Evolutionary conservation across 2,329 filamentous ascomycete genomes (phyloP).

Genomic region (Sporothrix brunneoviolacea): DNA sequence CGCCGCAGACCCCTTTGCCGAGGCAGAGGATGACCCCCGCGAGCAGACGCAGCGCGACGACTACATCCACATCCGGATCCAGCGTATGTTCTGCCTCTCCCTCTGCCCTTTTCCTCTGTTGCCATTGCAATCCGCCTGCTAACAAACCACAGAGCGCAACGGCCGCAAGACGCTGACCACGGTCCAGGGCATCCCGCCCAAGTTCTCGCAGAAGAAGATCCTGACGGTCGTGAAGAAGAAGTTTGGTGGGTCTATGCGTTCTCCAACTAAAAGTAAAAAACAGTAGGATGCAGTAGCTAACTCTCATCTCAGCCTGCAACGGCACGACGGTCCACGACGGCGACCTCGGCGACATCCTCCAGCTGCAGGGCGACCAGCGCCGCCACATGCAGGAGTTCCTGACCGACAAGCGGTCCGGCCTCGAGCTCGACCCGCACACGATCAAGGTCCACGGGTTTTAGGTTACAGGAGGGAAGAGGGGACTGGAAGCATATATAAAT

Average conservation of each 20-base stretch:
- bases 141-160: conserved; percentile 80
- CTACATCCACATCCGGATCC: conserved; percentile 99
- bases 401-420: conserved; percentile 86
- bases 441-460: conserved; percentile 81
- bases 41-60: conserved; percentile 80
- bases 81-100: conserved; percentile 54
- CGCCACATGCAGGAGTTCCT: conserved; percentile 98
- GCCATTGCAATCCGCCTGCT: not conserved
- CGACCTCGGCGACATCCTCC: conserved; percentile 84
- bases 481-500: no score
- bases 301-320: conserved; percentile 47
- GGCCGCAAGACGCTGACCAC: conserved; percentile 99
- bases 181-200: conserved; percentile 95
- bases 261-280: no score
- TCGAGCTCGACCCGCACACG: conserved; percentile 89
- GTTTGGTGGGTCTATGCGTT: conserved; percentile 62
- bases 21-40: conserved; percentile 98
- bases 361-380: conserved; percentile 98
- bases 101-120: not conserved
- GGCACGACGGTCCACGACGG: conserved; percentile 94
- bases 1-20: conserved; percentile 99
- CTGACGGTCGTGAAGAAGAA: conserved; percentile 99
- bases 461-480: conserved; percentile 17
- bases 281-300: no score
- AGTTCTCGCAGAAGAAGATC: conserved; percentile 99